Conservation (phyloP, 2,329 filamentous ascomycete species). For the Cercospora sp. region DNA sequence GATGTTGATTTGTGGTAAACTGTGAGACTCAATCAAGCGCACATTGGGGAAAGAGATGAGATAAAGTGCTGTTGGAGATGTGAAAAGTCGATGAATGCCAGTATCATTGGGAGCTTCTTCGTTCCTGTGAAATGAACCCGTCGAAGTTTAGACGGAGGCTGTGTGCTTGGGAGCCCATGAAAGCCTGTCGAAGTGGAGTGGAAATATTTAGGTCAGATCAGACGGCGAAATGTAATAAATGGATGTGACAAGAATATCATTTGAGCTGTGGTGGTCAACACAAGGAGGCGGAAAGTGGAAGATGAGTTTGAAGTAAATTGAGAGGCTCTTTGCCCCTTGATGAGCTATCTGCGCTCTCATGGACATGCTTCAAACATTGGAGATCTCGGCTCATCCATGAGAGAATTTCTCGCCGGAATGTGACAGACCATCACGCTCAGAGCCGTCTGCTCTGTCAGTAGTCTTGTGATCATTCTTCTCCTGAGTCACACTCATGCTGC, state of each 20-base stretch:
- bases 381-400: not conserved
- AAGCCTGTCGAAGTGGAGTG: not conserved
- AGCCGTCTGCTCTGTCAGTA: not conserved
- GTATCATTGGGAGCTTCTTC: not conserved
- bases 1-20: no score
- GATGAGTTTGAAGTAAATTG: not conserved
- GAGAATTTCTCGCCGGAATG: not conserved
- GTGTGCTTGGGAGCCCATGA: not conserved
- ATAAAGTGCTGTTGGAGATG: no score
- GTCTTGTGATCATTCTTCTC: no score
- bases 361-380: not conserved
- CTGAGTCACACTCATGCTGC: no score
- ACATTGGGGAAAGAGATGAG: no score
- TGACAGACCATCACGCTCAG: not conserved
- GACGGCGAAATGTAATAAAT: not conserved
- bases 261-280: not conserved
- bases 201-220: not conserved
- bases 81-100: no score
- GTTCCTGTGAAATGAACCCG: not conserved
- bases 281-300: not conserved
- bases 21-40: no score
- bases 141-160: not conserved
- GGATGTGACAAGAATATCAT: not conserved
- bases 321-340: not conserved
- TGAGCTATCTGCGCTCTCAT: not conserved